A percentile compares a stretch with the other conserved stretches of the same genome.
phyloP scores from a whole-genome alignment of 2,329 filamentous ascomycete species.

The Botryotinia globosa region DNA sequence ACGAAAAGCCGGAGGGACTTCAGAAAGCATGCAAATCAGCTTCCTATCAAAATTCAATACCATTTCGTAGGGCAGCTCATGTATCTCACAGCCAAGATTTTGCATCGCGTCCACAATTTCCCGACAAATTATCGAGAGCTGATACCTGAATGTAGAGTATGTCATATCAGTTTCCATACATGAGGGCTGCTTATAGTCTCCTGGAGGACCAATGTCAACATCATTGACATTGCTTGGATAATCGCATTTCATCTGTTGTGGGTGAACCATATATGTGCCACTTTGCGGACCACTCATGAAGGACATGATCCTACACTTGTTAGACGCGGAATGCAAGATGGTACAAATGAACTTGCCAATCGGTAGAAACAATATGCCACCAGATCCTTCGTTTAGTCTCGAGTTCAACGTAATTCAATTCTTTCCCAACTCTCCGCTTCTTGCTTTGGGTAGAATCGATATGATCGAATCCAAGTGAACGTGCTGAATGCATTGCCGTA shows the following conservation, averaged over 20 bases:
- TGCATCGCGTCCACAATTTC: slow-evolving; percentile 40
- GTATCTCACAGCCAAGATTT: slow-evolving; percentile 27
- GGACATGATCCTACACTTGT: slow-evolving; percentile 36
- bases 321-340: background rate
- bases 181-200: slow-evolving; percentile 22
- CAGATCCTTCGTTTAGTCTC: slow-evolving; percentile 43
- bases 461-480: slow-evolving; percentile 27
- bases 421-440: slow-evolving; percentile 24
- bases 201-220: slow-evolving; percentile 35
- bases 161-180: slow-evolving; percentile 39
- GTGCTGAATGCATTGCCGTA: slow-evolving; percentile 36
- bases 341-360: slow-evolving; percentile 37
- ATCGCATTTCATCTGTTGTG: slow-evolving; percentile 41
- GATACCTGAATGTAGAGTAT: slow-evolving; percentile 41
- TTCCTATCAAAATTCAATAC: slow-evolving; percentile 40
- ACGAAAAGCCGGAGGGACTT: slow-evolving; percentile 38
- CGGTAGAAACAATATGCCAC: slow-evolving; percentile 43
- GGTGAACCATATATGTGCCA: slow-evolving; percentile 41
- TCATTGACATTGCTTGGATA: slow-evolving; percentile 42
- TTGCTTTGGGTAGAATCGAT: slow-evolving; percentile 29
- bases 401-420: slow-evolving; percentile 33
- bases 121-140: slow-evolving; percentile 40
- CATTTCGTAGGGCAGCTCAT: slow-evolving; percentile 35
- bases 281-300: slow-evolving; percentile 39
- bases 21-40: slow-evolving; percentile 36